phyloP scores from a whole-genome alignment of 805 yeast species.

The Yamadazyma sp. region DNA sequence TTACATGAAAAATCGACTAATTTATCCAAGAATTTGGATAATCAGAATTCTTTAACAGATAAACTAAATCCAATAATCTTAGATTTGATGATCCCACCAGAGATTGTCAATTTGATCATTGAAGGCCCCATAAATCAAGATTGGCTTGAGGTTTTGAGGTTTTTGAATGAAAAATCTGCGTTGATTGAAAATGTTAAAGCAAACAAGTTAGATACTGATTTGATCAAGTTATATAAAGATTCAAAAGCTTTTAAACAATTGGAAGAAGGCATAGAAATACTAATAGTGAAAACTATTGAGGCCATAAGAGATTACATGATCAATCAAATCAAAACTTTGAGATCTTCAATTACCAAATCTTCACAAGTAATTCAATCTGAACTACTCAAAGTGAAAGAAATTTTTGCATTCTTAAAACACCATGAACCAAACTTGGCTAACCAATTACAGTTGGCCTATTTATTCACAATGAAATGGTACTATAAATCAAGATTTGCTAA shows the following conservation, averaged over 20 bases:
- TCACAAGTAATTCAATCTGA: conserved; percentile 74
- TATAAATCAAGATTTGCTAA: conserved; percentile 75
- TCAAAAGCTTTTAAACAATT: conserved; percentile 26
- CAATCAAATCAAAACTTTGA: conserved; percentile 58
- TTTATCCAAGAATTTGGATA: conserved; percentile 24
- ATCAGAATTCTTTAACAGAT: conserved; percentile 28
- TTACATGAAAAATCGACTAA: conserved; percentile 34
- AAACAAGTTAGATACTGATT: conserved; percentile 7
- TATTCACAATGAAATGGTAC: conserved; percentile 92
- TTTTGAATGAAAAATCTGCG: conserved; percentile 55
- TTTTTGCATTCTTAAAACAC: conserved; percentile 52
- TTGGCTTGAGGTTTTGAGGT: conserved; percentile 69
- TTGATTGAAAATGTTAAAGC: conserved; percentile 34
- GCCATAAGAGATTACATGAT: conserved; percentile 71
- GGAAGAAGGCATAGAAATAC: conserved; percentile 40
- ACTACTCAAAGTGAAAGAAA: conserved; percentile 59
- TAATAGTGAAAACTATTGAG: conserved; percentile 66
- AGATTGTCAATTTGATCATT: conserved; percentile 54
- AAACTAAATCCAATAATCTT: conserved; percentile 72
- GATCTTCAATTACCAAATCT: conserved; percentile 51
- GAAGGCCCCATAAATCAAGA: conserved; percentile 52
- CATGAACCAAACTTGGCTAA: conserved; percentile 62
- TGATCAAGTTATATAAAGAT: conserved; percentile 11
- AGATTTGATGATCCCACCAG: conserved; percentile 74
- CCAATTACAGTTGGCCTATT: conserved; percentile 76